phyloP scores from a whole-genome alignment of 1,284 basidiomycete genomes.

The Singerocomus rubriflavus region DNA sequence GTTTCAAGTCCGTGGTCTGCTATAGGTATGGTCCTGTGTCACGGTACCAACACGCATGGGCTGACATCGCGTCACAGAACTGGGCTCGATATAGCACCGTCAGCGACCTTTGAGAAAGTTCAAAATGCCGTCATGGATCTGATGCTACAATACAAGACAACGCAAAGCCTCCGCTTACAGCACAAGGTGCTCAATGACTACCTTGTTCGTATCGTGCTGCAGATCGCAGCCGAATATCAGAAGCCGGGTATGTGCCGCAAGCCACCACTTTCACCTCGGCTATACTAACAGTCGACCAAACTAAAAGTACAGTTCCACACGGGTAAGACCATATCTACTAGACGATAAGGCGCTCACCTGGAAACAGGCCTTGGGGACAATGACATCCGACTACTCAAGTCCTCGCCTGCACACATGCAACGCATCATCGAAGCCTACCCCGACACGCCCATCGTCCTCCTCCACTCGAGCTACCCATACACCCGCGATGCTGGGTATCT shows the following conservation, averaged over 20 bases:
- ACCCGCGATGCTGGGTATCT: constrained; percentile 74
- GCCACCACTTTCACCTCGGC: neutral
- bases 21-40: constrained; percentile 39
- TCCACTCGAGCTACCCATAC: constrained; percentile 73
- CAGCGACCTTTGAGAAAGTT: constrained; percentile 25
- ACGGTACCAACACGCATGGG: neutral
- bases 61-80: constrained; percentile 37
- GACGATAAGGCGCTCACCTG: neutral
- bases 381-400: constrained; percentile 55
- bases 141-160: constrained; percentile 31
- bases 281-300: neutral
- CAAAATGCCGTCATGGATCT: constrained; percentile 31
- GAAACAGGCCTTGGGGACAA: constrained; percentile 59
- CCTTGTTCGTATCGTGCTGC: constrained; percentile 55
- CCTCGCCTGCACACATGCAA: constrained; percentile 67
- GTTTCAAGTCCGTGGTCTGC: constrained; percentile 72
- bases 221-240: constrained; percentile 45
- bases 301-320: constrained; percentile 75
- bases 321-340: constrained; percentile 27
- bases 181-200: constrained; percentile 64
- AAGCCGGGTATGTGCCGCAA: constrained; percentile 52
- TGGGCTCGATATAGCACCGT: constrained; percentile 51
- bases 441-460: constrained; percentile 56
- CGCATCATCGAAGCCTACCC: constrained; percentile 62
- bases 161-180: constrained; percentile 47